Percentiles rank a stretch among this genome's conserved stretches.
These are phyloP conservation scores for Ichthyophthirius multifiliis DNA, from an alignment of 169 alveolate species.

Conservation along the genomic window DNA sequence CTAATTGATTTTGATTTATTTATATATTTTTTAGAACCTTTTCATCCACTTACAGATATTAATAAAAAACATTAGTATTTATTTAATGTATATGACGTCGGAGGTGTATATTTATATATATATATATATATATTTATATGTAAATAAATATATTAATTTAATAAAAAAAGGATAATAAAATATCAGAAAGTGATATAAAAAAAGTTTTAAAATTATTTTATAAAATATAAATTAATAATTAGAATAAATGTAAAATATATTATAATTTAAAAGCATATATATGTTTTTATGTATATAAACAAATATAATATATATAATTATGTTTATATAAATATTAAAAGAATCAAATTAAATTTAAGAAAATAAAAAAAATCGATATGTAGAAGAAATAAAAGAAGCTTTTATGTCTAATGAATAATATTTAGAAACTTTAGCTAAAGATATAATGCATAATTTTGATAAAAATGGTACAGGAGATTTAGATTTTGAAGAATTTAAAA, in stretches of 20 bases:
- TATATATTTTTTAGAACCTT: neutral
- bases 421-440: neutral
- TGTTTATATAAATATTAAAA: neutral
- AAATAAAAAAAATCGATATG: neutral
- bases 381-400: neutral
- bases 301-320: neutral
- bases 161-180: neutral
- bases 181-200: neutral
- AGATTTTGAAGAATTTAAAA: constrained; percentile 1
- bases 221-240: neutral
- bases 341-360: neutral
- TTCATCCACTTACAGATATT: neutral
- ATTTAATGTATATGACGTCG: neutral
- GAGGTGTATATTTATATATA: neutral
- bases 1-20: neutral
- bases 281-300: too few species aligned
- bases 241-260: neutral
- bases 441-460: neutral
- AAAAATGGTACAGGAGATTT: neutral
- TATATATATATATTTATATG: neutral
- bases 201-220: neutral
- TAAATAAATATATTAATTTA: neutral
- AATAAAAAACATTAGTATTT: neutral
- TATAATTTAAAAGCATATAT: neutral
- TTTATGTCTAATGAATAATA: neutral